Conservation (phyloP, 1,284 basidiomycete species). For the Chalciporus piperatoides region DNA sequence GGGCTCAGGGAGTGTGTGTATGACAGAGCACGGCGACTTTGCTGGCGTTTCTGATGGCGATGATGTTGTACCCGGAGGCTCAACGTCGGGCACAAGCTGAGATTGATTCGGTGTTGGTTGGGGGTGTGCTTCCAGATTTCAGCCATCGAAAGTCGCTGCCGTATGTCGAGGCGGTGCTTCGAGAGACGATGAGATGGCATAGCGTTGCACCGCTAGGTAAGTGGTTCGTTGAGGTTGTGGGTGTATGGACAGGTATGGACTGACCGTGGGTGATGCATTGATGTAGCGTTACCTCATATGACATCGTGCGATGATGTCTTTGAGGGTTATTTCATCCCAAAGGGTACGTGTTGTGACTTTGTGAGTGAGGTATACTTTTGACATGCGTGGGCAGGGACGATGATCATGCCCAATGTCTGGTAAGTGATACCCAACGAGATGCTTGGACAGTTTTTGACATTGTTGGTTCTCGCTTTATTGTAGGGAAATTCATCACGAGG, state of each 20-base stretch:
- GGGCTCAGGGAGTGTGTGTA: neutral
- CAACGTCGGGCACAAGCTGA: constrained; percentile 32
- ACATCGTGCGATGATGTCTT: constrained; percentile 30
- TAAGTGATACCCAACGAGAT: constrained; percentile 15
- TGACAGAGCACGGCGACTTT: constrained; percentile 28
- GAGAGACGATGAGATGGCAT: constrained; percentile 36
- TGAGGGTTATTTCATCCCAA: constrained; percentile 32
- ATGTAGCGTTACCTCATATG: constrained; percentile 28
- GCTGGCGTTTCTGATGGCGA: constrained; percentile 28
- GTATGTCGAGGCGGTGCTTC: constrained; percentile 32
- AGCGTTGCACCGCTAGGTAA: constrained; percentile 29
- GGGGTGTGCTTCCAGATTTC: constrained; percentile 23
- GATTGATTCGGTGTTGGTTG: constrained; percentile 26
- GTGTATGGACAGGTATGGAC: constrained; percentile 1
- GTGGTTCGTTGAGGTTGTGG: neutral
- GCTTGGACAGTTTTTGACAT: neutral
- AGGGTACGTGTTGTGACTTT: constrained; percentile 21
- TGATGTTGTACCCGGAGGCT: constrained; percentile 31
- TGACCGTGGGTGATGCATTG: constrained; percentile 10
- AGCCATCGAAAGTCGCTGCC: constrained; percentile 26
- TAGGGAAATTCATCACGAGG: constrained; percentile 33
- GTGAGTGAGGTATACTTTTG: constrained; percentile 1
- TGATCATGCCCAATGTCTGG: constrained; percentile 32
- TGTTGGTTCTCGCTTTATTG: neutral
- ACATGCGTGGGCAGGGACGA: constrained; percentile 20